Evolutionary conservation across 2,329 filamentous ascomycete species (phyloP), one percentile per base, ranked within the genome.

Genomic region (Colletotrichum sidae): DNA sequence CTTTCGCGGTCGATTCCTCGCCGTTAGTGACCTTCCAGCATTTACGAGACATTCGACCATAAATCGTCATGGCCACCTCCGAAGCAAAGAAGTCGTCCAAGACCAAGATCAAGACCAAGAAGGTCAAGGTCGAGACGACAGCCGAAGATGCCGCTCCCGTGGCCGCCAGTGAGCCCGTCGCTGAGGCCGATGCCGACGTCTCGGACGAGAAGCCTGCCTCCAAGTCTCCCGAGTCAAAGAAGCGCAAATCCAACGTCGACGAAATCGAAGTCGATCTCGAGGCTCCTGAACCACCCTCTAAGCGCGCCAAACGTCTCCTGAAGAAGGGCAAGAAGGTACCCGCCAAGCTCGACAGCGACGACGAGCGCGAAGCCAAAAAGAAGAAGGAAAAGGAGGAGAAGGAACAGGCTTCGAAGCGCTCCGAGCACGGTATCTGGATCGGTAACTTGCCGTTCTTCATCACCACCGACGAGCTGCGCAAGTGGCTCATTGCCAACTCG

Each of bases 281-380:
- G 69, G 89, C 92, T n/a, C 96, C 96, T 34, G 94, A 98, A 75
- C 96, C 96, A 17, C 93, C 93, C 1, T 98, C 96, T 39, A 99
- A 98, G 79, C 96, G 96, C 76, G 94, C 93, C 67, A 88, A 94
- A 71, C 93, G 96, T 75, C 90, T 90, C 67, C 88, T 96, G 64
- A 98, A 97, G 79, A 97, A 97, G 81, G 88, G 88, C 70, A 92
- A 92, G 75, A 74, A 84, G 2, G 74, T 88, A 1, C 84, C 85
- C 2, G 73, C 77, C 8, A 83, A 83, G 55, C 75, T 80, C 8
- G 74, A 73, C 41, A 80, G 78, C 60, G 77, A 79, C 59, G 80
- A 77, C 50, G 80, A 82, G 37, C 60, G 80, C 56, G 74, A 77
- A 10, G 72, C 81, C 67, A 70, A 74, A 51, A 73, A 73, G 63